Evolutionary conservation across 2,329 filamentous ascomycete species (phyloP), one percentile per base, ranked within the genome.

Genomic region (Arthrobotrys entomopaga): DNA sequence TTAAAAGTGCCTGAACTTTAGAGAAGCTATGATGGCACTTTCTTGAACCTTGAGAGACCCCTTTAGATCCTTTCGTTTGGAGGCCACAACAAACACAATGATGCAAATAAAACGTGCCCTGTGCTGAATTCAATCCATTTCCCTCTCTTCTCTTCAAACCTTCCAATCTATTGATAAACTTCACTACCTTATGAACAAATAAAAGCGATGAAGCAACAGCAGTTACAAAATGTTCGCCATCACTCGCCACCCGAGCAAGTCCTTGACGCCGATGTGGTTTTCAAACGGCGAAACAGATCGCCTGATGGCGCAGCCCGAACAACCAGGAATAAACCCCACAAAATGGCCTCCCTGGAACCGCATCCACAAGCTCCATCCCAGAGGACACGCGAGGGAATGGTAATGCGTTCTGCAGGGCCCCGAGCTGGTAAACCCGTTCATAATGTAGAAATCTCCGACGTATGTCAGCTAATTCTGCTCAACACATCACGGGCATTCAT

Each of bases 391-490:
- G 56, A 59, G 22, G 56, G 56, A 19, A 59, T 59, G 56, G 20
- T 59, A 29, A 59, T 59, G 56, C 56, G 56, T 26, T 59, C 56
- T 13, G 11, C 56, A 6, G 56, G 56, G 20, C 56, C 56, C 13
- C 40, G 56, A 46, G 56, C 56, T 29, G 56, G 56, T 59, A 59
- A 59, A 20, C 19, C 19, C 22, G 20, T 20, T 29, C 22, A 7
- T 11, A 56, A 56, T 26, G 15, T 7, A 7, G 52, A 16, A 54
- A 19, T 40, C 2, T 54, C 16, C 52, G 19, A 40, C 52, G 13
- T 54, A 4, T 15, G 42, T 19, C 16, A 15, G 19, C 16, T 29
- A n/a, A n/a, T 54, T n/a, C 3, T 40, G 13, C 26, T 13, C 58
- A 61, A 61, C 58, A 40, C 58, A 61, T 61, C 22, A 16, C 29